phyloP scores from a whole-genome alignment of 2,329 filamentous ascomycete genomes.

The Colletotrichum filicis region DNA sequence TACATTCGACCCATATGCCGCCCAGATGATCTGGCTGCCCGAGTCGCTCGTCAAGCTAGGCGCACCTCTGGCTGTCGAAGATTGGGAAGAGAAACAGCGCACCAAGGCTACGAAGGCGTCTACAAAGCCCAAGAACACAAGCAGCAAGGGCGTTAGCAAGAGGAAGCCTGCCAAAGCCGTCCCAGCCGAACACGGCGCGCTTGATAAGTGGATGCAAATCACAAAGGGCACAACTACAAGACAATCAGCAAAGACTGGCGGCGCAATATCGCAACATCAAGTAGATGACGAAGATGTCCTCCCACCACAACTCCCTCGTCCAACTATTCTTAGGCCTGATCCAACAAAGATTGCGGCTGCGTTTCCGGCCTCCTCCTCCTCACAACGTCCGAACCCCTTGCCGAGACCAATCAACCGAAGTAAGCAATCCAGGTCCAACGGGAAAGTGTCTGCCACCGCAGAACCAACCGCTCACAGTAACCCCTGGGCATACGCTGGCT shows the following conservation, averaged over 20 bases:
- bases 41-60: conserved; percentile 43
- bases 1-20: conserved; percentile 72
- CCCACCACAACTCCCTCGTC: neutral
- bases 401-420: conserved; percentile 38
- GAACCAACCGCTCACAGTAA: conserved; percentile 40
- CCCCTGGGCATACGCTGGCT: conserved; percentile 54
- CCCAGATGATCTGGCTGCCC: conserved; percentile 60
- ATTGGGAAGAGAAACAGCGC: conserved; percentile 42
- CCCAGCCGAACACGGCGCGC: conserved; percentile 42
- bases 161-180: conserved; percentile 38
- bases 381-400: neutral
- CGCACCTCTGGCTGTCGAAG: conserved; percentile 35
- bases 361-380: neutral
- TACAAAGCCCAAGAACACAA: conserved; percentile 31
- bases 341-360: neutral
- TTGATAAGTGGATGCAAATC: conserved; percentile 54
- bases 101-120: conserved; percentile 41
- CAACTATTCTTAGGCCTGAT: neutral
- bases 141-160: conserved; percentile 1
- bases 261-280: neutral
- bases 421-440: conserved; percentile 44
- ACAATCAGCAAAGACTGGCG: neutral
- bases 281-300: neutral
- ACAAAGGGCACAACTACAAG: conserved; percentile 46
- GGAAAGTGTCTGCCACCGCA: conserved; percentile 38